phyloP scores from a whole-genome alignment of 2,329 filamentous ascomycete species.

The Hymenoscyphus fructigenus region DNA sequence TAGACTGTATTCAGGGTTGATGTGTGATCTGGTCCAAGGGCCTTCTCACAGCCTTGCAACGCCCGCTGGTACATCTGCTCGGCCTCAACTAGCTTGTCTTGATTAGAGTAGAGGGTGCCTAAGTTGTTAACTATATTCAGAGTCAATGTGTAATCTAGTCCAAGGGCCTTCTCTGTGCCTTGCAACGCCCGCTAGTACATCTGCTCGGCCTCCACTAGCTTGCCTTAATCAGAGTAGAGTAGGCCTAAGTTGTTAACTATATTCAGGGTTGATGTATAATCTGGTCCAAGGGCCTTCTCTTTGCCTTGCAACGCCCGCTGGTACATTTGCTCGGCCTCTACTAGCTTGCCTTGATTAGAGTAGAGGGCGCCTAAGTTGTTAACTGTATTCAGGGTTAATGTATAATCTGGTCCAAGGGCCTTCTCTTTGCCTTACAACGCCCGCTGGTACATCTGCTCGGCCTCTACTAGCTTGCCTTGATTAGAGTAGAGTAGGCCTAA shows the following conservation, averaged over 20 bases:
- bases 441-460: no score
- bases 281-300: no score
- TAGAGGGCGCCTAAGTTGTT: no score
- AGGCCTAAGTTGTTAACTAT: slow-evolving; percentile 7
- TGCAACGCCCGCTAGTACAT: slow-evolving; percentile 10
- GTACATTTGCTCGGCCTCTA: slow-evolving; percentile 6
- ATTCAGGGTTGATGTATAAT: slow-evolving; percentile 6
- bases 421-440: no score
- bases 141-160: slow-evolving; percentile 18
- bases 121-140: slow-evolving; percentile 12
- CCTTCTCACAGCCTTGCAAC: slow-evolving; percentile 14
- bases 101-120: slow-evolving; percentile 19
- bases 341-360: no score
- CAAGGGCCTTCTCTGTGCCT: slow-evolving; percentile 29
- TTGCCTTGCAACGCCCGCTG: slow-evolving; percentile 1
- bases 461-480: no score
- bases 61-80: slow-evolving; percentile 16
- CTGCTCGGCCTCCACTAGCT: slow-evolving; percentile 9
- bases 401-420: no score
- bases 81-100: slow-evolving; percentile 28
- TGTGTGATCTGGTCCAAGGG: no score
- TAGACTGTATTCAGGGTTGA: slow-evolving; percentile 10
- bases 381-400: no score
- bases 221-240: slow-evolving; percentile 1
- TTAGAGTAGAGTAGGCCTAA: no score